Percentiles rank a stretch among this genome's conserved stretches.
These are phyloP conservation scores for Nephelium lappaceum DNA, from an alignment of 345 rosid genomes.

Conservation along the genomic window DNA sequence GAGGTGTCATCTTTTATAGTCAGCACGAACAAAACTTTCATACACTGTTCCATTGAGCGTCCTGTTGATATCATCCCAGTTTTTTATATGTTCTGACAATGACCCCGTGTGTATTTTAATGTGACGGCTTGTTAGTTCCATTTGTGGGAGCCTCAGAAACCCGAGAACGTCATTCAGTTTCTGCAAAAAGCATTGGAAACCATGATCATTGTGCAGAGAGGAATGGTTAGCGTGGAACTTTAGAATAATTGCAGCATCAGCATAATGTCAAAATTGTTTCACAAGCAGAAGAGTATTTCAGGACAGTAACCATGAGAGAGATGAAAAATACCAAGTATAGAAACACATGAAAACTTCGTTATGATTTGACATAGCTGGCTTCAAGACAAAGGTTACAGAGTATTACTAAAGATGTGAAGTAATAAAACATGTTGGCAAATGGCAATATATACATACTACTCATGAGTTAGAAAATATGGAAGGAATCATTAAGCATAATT, in stretches of 20 bases:
- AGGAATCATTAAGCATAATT: not conserved
- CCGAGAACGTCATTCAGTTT: constrained; percentile 71
- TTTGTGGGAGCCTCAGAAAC: constrained; percentile 67
- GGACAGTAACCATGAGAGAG: not conserved
- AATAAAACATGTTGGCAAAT: not conserved
- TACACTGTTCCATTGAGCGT: constrained; percentile 70
- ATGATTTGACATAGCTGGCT: no score
- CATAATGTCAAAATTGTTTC: not conserved
- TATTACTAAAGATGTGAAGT: not conserved
- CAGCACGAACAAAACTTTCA: constrained; percentile 56
- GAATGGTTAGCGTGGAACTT: not conserved
- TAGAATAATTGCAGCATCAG: constrained; percentile 1
- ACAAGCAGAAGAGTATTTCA: not conserved
- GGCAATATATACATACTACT: not conserved
- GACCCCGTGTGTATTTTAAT: constrained; percentile 90
- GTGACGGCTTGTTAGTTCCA: constrained; percentile 73
- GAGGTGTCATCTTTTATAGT: constrained; percentile 43
- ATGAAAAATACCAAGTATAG: not conserved
- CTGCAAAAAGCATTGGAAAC: constrained; percentile 43
- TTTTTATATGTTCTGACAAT: constrained; percentile 63
- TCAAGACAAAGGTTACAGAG: not conserved
- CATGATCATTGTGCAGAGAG: not conserved
- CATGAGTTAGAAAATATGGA: not conserved
- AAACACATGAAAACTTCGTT: not conserved
- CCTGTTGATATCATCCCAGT: constrained; percentile 81